phyloP scores from a whole-genome alignment of 2,329 filamentous ascomycete genomes.

The Aspergillus quadrilineatus region DNA sequence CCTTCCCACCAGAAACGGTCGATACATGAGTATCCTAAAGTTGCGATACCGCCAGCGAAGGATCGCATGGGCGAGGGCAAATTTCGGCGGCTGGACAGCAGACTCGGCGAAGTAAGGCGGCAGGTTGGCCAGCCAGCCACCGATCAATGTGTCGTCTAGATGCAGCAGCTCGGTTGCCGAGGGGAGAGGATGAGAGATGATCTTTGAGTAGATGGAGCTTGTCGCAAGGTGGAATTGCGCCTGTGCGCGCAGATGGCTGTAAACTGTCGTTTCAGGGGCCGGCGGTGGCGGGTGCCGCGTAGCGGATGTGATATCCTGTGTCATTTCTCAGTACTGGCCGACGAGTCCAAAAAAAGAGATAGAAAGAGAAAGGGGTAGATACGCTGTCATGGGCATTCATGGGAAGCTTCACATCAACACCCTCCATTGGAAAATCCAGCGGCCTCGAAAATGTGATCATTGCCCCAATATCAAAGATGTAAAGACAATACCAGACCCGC shows the following conservation, averaged over 20 bases:
- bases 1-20: conserved; percentile 22
- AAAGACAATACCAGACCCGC: conserved; percentile 31
- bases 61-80: conserved; percentile 27
- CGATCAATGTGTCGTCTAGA: conserved; percentile 28
- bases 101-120: conserved; percentile 30
- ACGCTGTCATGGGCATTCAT: conserved; percentile 30
- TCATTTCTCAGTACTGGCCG: background rate
- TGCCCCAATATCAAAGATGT: conserved; percentile 42
- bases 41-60: conserved; percentile 34
- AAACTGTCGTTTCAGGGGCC: conserved; percentile 30
- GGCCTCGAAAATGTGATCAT: conserved; percentile 46
- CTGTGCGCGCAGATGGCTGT: conserved; percentile 32
- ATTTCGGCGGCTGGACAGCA: conserved; percentile 20
- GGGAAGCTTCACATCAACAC: conserved; percentile 38
- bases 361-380: conserved; percentile 29
- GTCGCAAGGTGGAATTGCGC: conserved; percentile 31
- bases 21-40: conserved; percentile 35
- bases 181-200: conserved; percentile 33
- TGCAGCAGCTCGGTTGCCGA: conserved; percentile 29
- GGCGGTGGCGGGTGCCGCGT: background rate
- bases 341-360: background rate
- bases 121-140: conserved; percentile 27
- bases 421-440: conserved; percentile 37
- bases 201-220: conserved; percentile 32
- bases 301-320: background rate